phyloP scores from a whole-genome alignment of 495 filamentous ascomycete species.

The Penicillium fimorum region DNA sequence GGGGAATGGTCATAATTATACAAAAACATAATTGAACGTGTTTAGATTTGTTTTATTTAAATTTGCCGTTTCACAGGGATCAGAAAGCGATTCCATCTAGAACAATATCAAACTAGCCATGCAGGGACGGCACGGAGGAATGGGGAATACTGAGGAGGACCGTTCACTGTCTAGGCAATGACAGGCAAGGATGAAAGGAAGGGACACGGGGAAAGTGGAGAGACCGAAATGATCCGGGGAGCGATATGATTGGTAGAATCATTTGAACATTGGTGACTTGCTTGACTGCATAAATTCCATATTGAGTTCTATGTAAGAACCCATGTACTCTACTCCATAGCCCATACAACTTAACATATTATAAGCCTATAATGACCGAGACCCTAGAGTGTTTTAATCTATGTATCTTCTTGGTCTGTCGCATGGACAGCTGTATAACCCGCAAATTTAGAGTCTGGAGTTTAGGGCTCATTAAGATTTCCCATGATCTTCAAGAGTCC shows the following conservation, averaged over 20 bases:
- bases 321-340: too few species aligned
- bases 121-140: constrained; percentile 12
- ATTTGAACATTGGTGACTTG: too few species aligned
- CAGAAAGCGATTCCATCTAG: neutral
- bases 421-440: neutral
- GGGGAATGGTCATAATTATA: neutral
- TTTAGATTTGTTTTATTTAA: neutral
- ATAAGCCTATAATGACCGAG: too few species aligned
- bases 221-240: constrained; percentile 5
- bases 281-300: too few species aligned
- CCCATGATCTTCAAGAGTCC: neutral
- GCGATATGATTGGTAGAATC: neutral
- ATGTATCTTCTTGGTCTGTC: too few species aligned
- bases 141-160: neutral
- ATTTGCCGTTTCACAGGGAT: constrained; percentile 1
- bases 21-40: too few species aligned
- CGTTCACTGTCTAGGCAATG: neutral
- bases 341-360: too few species aligned
- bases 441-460: too few species aligned
- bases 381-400: too few species aligned
- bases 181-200: constrained; percentile 7
- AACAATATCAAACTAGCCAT: constrained; percentile 1
- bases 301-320: too few species aligned
- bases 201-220: constrained; percentile 6
- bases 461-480: neutral